Base-by-base conservation (phyloP, 441 rosid species). In the Metrosideros polymorpha region DNA sequence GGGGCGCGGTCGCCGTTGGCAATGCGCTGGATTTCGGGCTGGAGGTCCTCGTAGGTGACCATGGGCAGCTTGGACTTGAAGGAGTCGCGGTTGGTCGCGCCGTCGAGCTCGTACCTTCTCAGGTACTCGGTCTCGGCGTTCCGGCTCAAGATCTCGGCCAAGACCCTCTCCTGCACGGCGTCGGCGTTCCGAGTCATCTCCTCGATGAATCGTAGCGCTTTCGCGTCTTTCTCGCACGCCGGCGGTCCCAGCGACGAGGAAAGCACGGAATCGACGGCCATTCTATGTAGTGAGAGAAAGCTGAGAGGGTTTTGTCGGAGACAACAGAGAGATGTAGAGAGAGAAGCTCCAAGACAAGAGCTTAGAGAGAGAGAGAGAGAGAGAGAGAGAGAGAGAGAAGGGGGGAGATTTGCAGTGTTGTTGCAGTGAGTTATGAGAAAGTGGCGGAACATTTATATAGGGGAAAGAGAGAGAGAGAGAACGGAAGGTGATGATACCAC, bases 1-100 rank as follows among this genome's bases (percentile, higher is more conserved):
- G 98, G 86, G 53, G 99, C 95, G 52, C 93, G 93, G 87, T 97
- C 98, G 12, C 99, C 99, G 35, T 95, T 93, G 86, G 99, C 99
- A 24, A 97, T 95, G 25, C 99, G 97, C 88, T 96, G 98, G 86
- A 97, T 97, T 86, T 95, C 96, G 3, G 98, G 96, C 91, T 91
- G 95, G 49, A 97, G 95, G 87, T 95, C 96, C 84, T 97, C 99
- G 84, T 97, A 97, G 27, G 94, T 94, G 57, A 97, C 91, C n/a
- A 94, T 85, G 4, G 98, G 98, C 55, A 97, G 32, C 85, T 90
- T 94, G 2, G 96, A 88, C 89, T 95, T 97, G 86, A 95, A 97
- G 19, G 93, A 87, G 0, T 92, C 91, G 2, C 93, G 94, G 89
- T 95, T 95, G 8, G 92, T 90, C 25, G 97, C 93, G 42, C 93